Evolutionary conservation across 129 eudicot species (phyloP).

Genomic region (Arctium minus): DNA sequence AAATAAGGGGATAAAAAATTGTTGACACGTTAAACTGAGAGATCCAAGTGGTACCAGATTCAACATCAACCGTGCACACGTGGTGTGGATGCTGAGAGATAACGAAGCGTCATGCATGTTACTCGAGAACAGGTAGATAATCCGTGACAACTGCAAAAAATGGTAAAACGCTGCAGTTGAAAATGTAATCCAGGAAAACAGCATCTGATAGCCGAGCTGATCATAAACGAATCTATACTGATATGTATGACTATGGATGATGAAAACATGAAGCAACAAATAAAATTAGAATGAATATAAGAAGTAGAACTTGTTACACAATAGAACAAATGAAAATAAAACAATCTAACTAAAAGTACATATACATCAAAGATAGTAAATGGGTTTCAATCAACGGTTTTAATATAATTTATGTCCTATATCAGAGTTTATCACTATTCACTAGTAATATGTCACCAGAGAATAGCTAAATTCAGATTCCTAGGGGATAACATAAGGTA

Average conservation of each 20-base stretch:
- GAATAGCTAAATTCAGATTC: neutral
- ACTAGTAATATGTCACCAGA: neutral
- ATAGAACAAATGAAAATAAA: neutral
- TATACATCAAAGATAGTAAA: neutral
- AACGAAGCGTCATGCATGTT: conserved; percentile 99
- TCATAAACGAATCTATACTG: neutral
- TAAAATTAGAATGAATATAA: neutral
- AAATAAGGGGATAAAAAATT: neutral
- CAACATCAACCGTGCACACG: conserved; percentile 96
- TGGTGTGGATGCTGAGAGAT: conserved; percentile 96
- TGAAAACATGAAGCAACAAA: conserved; percentile 1
- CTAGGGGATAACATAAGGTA: neutral
- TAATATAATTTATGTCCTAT: neutral
- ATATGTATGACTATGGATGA: neutral
- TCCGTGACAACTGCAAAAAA: conserved; percentile 81
- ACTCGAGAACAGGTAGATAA: conserved; percentile 95
- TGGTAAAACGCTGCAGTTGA: neutral
- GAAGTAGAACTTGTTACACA: conserved; percentile 4
- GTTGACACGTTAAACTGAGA: conserved; percentile 10
- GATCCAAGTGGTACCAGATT: conserved; percentile 60
- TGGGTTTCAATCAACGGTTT: neutral
- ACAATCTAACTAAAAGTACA: neutral
- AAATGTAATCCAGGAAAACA: neutral
- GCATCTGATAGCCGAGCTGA: neutral
- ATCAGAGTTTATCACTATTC: neutral